Conservation (phyloP, 2,329 filamentous ascomycete genomes). For the Apiospora hydei region DNA sequence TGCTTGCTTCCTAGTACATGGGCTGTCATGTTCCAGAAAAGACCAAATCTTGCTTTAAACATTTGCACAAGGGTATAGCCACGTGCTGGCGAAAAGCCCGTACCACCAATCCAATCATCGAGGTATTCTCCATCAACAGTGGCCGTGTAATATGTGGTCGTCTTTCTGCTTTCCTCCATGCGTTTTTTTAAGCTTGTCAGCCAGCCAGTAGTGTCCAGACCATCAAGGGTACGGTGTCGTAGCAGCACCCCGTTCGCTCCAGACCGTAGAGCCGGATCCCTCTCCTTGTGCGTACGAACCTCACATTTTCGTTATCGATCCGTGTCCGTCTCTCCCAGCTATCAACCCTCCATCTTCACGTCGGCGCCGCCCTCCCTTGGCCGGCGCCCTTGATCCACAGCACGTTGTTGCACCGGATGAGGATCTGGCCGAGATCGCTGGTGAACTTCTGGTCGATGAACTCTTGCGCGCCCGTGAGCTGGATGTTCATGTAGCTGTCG, state of each 20-base stretch:
- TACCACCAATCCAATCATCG: neutral
- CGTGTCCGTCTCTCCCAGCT: neutral
- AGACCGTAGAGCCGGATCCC: neutral
- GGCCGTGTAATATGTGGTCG: neutral
- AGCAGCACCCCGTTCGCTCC: neutral
- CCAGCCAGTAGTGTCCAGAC: neutral
- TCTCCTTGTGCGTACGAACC: neutral
- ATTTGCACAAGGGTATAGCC: neutral
- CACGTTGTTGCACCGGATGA: constrained; percentile 99
- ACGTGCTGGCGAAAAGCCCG: neutral
- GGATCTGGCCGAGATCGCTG: constrained; percentile 84
- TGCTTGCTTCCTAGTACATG: constrained; percentile 7
- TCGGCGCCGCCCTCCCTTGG: constrained; percentile 58
- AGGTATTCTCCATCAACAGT: neutral
- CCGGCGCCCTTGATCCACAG: constrained; percentile 80
- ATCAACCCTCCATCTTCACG: constrained; percentile 64
- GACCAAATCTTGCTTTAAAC: neutral
- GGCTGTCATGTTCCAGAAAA: neutral
- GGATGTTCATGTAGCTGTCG: constrained; percentile 99
- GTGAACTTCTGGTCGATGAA: constrained; percentile 88
- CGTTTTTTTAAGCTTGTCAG: constrained; percentile 1
- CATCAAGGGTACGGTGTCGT: neutral
- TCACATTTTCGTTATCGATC: neutral
- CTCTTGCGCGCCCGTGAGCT: constrained; percentile 89
- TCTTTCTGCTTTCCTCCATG: neutral